Conservation (phyloP, 352 stramenopile species). For the Pilasporangium apinafurcum region DNA sequence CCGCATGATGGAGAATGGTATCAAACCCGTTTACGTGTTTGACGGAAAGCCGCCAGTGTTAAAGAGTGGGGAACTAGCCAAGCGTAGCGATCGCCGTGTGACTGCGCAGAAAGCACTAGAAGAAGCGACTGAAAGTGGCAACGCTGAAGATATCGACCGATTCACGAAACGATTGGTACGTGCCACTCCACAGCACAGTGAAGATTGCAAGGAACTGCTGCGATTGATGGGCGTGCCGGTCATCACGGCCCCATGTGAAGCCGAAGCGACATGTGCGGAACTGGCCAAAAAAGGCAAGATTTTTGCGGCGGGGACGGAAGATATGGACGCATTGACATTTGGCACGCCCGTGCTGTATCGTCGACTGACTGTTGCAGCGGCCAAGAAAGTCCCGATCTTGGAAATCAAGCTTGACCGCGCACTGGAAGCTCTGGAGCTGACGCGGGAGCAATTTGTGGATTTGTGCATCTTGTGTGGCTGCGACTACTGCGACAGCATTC, state of each 20-base stretch:
- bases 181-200: constrained; percentile 89
- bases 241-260: constrained; percentile 95
- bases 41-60: constrained; percentile 98
- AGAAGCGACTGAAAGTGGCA: constrained; percentile 79
- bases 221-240: constrained; percentile 96
- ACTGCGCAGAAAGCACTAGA: constrained; percentile 83
- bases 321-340: constrained; percentile 99
- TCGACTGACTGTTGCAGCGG: constrained; percentile 82
- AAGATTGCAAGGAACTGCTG: constrained; percentile 91
- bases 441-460: constrained; percentile 96
- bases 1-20: constrained; percentile 95
- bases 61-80: constrained; percentile 96
- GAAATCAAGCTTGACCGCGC: constrained; percentile 90
- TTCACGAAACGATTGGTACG: constrained; percentile 91
- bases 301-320: constrained; percentile 95
- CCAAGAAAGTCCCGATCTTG: constrained; percentile 88
- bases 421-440: constrained; percentile 91
- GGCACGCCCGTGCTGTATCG: constrained; percentile 94
- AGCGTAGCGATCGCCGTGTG: constrained; percentile 88
- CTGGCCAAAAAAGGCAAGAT: constrained; percentile 92
- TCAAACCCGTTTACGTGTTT: constrained; percentile 99
- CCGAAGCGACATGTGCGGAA: constrained; percentile 96
- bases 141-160: constrained; percentile 90
- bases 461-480: constrained; percentile 98
- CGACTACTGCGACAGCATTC: constrained; percentile 98